These are phyloP conservation scores for Silene coronaria DNA, from an alignment of 179 eudicot species.

Conservation along the genomic window DNA sequence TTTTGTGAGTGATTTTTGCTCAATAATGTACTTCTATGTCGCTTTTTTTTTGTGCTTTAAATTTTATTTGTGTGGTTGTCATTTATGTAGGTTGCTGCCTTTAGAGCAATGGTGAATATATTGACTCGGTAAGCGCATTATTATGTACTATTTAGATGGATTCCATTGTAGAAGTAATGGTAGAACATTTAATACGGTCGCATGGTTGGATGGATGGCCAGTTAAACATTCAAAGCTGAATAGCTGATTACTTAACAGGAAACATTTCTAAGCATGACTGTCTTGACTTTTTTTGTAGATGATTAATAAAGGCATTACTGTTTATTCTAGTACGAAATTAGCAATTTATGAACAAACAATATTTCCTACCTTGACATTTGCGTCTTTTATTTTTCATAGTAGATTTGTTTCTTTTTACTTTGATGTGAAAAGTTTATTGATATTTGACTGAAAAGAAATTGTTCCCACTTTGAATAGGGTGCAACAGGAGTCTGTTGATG, in stretches of 20 bases:
- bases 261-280: not conserved
- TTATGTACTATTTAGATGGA: not conserved
- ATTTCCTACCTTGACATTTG: not conserved
- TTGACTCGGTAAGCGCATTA: conserved; percentile 69
- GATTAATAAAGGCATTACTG: not conserved
- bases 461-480: conserved; percentile 45
- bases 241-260: not conserved
- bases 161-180: conserved; percentile 1
- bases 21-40: not conserved
- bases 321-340: not conserved
- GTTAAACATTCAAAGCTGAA: not conserved
- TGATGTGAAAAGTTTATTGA: conserved; percentile 6
- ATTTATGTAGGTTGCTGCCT: conserved; percentile 87
- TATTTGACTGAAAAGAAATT: not conserved
- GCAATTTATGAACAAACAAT: not conserved
- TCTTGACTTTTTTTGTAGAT: not conserved
- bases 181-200: not conserved
- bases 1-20: not conserved
- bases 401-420: not conserved
- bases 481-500: conserved; percentile 99
- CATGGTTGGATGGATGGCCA: not conserved
- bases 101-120: conserved; percentile 98
- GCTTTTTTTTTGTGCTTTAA: not conserved
- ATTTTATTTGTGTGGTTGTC: conserved; percentile 6
- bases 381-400: not conserved